These are phyloP conservation scores for Thelonectria rubi DNA, from an alignment of 2,329 filamentous ascomycete genomes.

Conservation along the genomic window DNA sequence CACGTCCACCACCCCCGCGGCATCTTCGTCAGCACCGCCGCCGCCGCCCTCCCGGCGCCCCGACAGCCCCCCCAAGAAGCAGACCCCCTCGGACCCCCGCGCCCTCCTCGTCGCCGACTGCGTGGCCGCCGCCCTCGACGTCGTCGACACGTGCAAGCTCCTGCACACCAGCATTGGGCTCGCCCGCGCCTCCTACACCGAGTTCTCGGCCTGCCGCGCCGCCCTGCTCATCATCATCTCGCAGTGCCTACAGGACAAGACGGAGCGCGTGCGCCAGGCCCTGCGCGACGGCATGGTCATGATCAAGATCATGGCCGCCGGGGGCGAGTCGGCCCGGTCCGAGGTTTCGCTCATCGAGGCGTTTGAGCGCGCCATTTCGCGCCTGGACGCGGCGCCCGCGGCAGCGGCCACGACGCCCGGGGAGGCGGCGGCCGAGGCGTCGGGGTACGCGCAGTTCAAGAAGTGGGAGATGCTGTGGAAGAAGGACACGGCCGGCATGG, in stretches of 20 bases:
- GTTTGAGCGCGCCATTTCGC: conserved; percentile 58
- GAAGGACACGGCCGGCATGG: conserved; percentile 46
- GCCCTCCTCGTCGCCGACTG: conserved; percentile 59
- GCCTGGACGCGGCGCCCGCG: conserved; percentile 55
- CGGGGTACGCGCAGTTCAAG: conserved; percentile 61
- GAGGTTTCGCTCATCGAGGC: conserved; percentile 63
- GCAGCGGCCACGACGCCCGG: conserved; percentile 40
- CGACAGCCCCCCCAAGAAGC: conserved; percentile 39
- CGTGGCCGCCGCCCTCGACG: conserved; percentile 60
- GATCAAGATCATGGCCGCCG: conserved; percentile 62
- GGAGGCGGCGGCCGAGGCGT: conserved; percentile 51
- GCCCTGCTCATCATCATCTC: conserved; percentile 59
- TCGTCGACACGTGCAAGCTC: conserved; percentile 59
- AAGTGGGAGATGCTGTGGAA: conserved; percentile 61
- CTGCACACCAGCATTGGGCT: conserved; percentile 61
- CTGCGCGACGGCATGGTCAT: conserved; percentile 59
- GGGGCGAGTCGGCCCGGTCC: conserved; percentile 61
- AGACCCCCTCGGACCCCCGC: conserved; percentile 39
- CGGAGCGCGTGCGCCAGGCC: conserved; percentile 53
- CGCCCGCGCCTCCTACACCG: conserved; percentile 63
- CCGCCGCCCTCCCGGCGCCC: conserved; percentile 22
- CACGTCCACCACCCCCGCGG: not conserved
- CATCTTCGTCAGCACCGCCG: not conserved
- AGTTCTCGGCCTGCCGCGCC: conserved; percentile 64
- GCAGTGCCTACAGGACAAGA: conserved; percentile 50